phyloP scores from a whole-genome alignment of 805 yeast species.

The Nakazawaea wyomingensis region DNA sequence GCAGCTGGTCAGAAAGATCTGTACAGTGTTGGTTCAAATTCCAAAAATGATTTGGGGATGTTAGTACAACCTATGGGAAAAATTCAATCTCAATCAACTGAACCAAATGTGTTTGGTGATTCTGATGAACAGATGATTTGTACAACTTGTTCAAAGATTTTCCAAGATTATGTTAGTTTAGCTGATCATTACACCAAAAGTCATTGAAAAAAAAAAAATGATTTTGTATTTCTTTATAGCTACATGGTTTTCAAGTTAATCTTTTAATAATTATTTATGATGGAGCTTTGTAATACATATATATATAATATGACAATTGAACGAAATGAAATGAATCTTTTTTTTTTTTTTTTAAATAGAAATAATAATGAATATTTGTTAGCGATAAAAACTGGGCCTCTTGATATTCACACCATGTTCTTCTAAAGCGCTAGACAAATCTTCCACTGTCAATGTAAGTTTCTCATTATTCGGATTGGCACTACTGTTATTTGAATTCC shows the following conservation, averaged over 20 bases:
- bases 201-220: too few relatives aligned
- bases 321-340: not conserved
- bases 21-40: too few relatives aligned
- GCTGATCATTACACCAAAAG: not conserved
- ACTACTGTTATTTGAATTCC: slow-evolving; percentile 15
- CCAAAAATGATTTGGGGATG: too few relatives aligned
- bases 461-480: slow-evolving; percentile 33
- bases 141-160: not conserved
- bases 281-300: too few relatives aligned
- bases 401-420: slow-evolving; percentile 80
- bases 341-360: not conserved
- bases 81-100: too few relatives aligned
- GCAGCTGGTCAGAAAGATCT: too few relatives aligned
- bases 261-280: too few relatives aligned
- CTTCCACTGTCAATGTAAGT: slow-evolving; percentile 88
- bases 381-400: slow-evolving; percentile 93
- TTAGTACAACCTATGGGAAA: too few relatives aligned
- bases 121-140: not conserved
- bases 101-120: too few relatives aligned
- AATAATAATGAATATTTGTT: slow-evolving; percentile 12
- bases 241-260: too few relatives aligned
- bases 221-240: too few relatives aligned
- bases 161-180: not conserved
- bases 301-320: not conserved
- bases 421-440: slow-evolving; percentile 83